A percentile compares a stretch with the other conserved stretches of the same genome.
Conservation (phyloP, 495 filamentous ascomycete species). For the Lophium mytilinum region DNA sequence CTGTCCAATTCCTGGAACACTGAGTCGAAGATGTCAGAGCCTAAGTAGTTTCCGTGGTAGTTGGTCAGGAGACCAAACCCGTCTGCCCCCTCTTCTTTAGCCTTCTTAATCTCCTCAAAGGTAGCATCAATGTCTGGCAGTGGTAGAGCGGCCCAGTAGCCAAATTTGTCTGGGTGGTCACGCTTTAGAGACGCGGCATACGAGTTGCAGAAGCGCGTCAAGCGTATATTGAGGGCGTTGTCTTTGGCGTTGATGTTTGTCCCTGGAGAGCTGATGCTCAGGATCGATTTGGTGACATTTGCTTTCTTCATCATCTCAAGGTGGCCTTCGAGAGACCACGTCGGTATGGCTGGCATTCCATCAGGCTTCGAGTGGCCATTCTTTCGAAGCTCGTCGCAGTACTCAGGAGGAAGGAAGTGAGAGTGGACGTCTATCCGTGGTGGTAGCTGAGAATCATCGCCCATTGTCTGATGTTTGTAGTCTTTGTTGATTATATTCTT, state of each 20-base stretch:
- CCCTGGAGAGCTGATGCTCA: conserved; percentile 45
- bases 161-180: conserved; percentile 35
- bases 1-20: conserved; percentile 35
- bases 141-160: conserved; percentile 46
- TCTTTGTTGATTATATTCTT: no score
- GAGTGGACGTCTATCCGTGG: conserved; percentile 33
- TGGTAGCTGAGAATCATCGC: not conserved
- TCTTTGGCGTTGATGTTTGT: conserved; percentile 38
- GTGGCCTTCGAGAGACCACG: conserved; percentile 40
- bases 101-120: conserved; percentile 39
- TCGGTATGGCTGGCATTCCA: conserved; percentile 43
- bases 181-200: conserved; percentile 36
- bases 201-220: conserved; percentile 36
- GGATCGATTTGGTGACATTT: conserved; percentile 43
- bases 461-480: not conserved
- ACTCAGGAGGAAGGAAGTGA: conserved; percentile 34
- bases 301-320: conserved; percentile 40
- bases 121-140: conserved; percentile 39
- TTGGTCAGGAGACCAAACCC: conserved; percentile 44
- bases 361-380: conserved; percentile 36
- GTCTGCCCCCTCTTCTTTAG: conserved; percentile 36
- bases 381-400: conserved; percentile 30
- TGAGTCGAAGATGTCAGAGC: conserved; percentile 36
- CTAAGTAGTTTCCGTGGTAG: conserved; percentile 45
- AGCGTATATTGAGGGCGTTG: conserved; percentile 21